Conservation (phyloP, 805 yeast genomes). For the Lipomyces japonicus region DNA sequence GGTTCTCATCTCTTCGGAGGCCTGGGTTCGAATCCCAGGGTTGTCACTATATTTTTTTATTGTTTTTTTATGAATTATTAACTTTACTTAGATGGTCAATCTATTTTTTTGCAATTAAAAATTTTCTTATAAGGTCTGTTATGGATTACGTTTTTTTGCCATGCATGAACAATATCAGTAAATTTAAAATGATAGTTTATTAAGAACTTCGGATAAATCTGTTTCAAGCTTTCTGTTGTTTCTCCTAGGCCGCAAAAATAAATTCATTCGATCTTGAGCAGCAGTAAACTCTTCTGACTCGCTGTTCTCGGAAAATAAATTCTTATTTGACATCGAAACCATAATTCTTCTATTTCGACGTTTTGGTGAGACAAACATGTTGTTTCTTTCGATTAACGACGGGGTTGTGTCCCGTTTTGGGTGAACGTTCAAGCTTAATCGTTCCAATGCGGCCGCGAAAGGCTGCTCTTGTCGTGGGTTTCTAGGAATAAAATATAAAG, state of each 20-base stretch:
- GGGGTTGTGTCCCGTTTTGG: no score
- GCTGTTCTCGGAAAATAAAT: neutral
- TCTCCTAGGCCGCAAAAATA: neutral
- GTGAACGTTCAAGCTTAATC: no score
- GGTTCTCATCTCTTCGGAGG: slow-evolving; percentile 82
- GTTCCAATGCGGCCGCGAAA: no score
- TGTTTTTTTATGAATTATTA: neutral
- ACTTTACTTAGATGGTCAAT: neutral
- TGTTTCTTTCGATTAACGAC: no score
- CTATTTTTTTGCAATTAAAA: neutral
- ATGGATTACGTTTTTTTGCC: neutral
- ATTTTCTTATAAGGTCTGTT: neutral
- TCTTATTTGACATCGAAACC: no score
- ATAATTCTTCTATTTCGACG: no score
- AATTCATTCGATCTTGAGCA: neutral
- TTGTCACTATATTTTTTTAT: slow-evolving; percentile 51
- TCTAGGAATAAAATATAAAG: no score
- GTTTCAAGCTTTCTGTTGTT: neutral
- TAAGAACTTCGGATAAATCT: neutral
- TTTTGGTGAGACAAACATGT: no score
- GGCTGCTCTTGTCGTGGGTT: no score
- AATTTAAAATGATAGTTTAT: neutral
- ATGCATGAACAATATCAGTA: neutral
- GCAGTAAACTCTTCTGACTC: neutral
- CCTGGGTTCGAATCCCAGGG: slow-evolving; percentile 86